These are phyloP conservation scores for Kodamaea sp. DNA, from an alignment of 1,139 yeast species.

Conservation along the genomic window DNA sequence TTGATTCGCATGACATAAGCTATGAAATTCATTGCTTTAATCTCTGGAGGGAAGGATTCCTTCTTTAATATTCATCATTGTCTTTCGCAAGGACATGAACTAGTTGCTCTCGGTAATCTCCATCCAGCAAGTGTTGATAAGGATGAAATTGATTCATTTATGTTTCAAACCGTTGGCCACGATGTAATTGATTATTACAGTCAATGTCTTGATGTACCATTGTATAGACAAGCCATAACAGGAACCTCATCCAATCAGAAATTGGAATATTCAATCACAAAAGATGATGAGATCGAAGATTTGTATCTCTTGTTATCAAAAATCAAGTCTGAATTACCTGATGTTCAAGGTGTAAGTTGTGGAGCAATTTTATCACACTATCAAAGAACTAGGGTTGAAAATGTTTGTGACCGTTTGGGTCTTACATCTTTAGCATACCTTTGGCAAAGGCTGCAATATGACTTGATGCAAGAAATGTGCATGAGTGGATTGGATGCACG, in stretches of 20 bases:
- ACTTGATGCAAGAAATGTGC: conserved; percentile 82
- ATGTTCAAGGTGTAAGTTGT: conserved; percentile 80
- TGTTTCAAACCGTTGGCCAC: conserved; percentile 99
- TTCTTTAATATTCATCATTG: conserved; percentile 87
- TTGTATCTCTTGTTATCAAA: conserved; percentile 47
- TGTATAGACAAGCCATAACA: conserved; percentile 64
- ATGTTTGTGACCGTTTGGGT: conserved; percentile 74
- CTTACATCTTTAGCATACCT: conserved; percentile 69
- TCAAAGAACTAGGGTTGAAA: conserved; percentile 89
- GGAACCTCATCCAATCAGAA: conserved; percentile 64
- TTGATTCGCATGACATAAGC: not conserved
- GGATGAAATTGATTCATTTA: conserved; percentile 84
- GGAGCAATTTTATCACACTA: conserved; percentile 94
- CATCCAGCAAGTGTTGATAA: conserved; percentile 51
- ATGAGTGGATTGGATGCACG: conserved; percentile 72
- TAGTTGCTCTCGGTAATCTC: conserved; percentile 79
- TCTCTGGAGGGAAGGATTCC: conserved; percentile 96
- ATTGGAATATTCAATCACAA: conserved; percentile 64
- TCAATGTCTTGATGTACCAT: conserved; percentile 73
- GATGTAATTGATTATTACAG: conserved; percentile 65
- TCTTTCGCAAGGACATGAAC: conserved; percentile 73
- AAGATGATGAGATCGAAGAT: conserved; percentile 85
- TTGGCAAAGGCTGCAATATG: conserved; percentile 85
- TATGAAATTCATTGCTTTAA: conserved; percentile 89
- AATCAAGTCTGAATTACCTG: conserved; percentile 59